Base-by-base conservation (phyloP, 768 basidiomycete genomes). In the Xerocomus brunneocitrinus region DNA sequence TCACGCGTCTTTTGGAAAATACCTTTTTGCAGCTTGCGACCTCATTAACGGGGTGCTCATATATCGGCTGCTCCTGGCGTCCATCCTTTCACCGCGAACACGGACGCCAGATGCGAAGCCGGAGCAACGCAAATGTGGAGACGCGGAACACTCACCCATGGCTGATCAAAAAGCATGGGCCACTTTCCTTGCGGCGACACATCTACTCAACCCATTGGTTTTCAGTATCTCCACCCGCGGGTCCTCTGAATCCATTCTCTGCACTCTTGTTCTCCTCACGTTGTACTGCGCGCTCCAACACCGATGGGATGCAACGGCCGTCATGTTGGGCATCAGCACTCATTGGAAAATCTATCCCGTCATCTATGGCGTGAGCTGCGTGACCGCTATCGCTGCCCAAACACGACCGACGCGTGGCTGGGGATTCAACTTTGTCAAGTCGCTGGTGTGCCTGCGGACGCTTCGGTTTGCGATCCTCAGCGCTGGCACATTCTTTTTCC, bases 311-410 rank as follows among this genome's bases (percentile, higher is more conserved):
- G 56, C 69, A 3, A 82, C 91, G 0, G 94, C 91, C 0, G 59
- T 90, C 5, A 63, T 86, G 51, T 76, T 95, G 22, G 97, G 93
- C 1, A 60, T 93, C 38, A 85, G 89, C 56, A 85, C 92, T 0
- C 94, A 98, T 62, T 95, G 93, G 91, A 99, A 99, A 72, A 91
- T 99, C 52, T 98, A 97, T 64, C 97, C 97, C 0, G 76, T 95
- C 58, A 82, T 99, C 52, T 98, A 98, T 66, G 90, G 87, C 0
- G 78, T 87, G n/a, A 80, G 83, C 35, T 84, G 91, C 55, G 71
- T 93, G 51, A 41, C 61, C 9, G 61, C 55, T 19, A 65, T 69
- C 22, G 61, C 69, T 16, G 62, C 46, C 8, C 57, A 62, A n/a
- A 59, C 58, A 48, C 65, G 48, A 0, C 57, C 55, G n/a, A 41